phyloP scores from a whole-genome alignment of 2,329 filamentous ascomycete species.

The Coniochaeta prunicola region DNA sequence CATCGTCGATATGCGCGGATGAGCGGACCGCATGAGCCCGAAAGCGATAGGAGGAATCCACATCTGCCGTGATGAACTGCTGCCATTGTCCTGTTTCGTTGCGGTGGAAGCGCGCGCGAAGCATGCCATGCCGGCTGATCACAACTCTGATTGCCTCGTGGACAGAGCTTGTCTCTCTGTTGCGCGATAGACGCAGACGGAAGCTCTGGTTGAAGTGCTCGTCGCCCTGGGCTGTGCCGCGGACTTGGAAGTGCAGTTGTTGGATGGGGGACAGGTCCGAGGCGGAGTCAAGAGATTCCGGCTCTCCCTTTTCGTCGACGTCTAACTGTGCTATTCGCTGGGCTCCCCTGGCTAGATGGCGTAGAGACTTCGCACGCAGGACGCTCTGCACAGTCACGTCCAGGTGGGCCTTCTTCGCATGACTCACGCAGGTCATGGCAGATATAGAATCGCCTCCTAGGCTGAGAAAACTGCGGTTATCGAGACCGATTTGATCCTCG shows the following conservation, averaged over 20 bases:
- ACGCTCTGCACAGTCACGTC: slow-evolving; percentile 24
- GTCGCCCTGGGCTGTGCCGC: slow-evolving; percentile 19
- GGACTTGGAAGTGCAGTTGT: slow-evolving; percentile 30
- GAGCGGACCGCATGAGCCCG: too few relatives aligned
- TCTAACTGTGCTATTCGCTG: slow-evolving; percentile 1
- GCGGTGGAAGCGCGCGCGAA: slow-evolving; percentile 23
- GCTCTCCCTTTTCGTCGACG: neutral
- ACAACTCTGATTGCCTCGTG: neutral
- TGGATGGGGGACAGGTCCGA: slow-evolving; percentile 38
- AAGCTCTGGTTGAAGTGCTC: slow-evolving; percentile 38
- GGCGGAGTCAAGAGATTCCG: slow-evolving; percentile 12
- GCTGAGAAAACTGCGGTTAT: slow-evolving; percentile 26
- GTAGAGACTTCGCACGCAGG: slow-evolving; percentile 20
- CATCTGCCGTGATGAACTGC: too few relatives aligned
- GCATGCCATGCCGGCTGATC: slow-evolving; percentile 24
- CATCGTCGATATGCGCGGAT: too few relatives aligned
- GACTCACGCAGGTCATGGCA: slow-evolving; percentile 35
- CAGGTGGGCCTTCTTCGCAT: slow-evolving; percentile 21
- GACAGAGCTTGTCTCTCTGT: slow-evolving; percentile 6
- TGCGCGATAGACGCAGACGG: slow-evolving; percentile 24
- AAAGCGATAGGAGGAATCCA: too few relatives aligned
- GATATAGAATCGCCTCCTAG: slow-evolving; percentile 37
- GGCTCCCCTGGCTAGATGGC: slow-evolving; percentile 13
- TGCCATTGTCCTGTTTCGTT: slow-evolving; percentile 15
- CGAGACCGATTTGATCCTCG: slow-evolving; percentile 17